Conservation (phyloP, 2,329 filamentous ascomycete genomes). For the Pyricularia grisea region DNA sequence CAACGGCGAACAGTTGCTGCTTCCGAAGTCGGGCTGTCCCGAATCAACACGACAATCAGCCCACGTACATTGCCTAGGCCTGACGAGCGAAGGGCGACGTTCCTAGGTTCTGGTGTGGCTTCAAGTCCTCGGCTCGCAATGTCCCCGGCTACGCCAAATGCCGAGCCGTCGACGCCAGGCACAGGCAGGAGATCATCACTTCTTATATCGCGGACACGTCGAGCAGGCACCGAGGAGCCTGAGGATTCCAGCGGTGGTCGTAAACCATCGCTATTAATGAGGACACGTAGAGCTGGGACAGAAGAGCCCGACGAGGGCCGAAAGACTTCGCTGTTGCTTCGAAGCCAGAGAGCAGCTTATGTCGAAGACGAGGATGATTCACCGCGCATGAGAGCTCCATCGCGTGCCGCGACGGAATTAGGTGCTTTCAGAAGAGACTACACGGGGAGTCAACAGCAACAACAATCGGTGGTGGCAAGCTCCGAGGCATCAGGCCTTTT, state of each 20-base stretch:
- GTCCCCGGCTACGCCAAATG: constrained; percentile 16
- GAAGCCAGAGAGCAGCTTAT: constrained; percentile 31
- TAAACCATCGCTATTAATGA: constrained; percentile 34
- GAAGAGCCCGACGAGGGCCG: constrained; percentile 41
- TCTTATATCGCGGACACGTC: constrained; percentile 28
- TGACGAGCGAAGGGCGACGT: constrained; percentile 41
- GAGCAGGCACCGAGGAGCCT: constrained; percentile 38
- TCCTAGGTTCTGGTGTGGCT: constrained; percentile 33
- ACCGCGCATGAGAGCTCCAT: constrained; percentile 42
- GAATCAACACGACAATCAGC: constrained; percentile 18
- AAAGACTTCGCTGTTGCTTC: constrained; percentile 32
- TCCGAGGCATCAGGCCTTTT: constrained; percentile 10
- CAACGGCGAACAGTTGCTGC: constrained; percentile 32
- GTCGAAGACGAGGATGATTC: constrained; percentile 40
- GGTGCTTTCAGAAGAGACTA: constrained; percentile 30
- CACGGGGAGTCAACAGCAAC: constrained; percentile 5
- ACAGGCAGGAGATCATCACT: constrained; percentile 45
- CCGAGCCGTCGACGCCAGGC: constrained; percentile 28
- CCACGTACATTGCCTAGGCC: constrained; percentile 37
- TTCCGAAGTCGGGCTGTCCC: constrained; percentile 27
- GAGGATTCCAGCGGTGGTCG: constrained; percentile 30
- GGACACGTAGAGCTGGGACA: constrained; percentile 33
- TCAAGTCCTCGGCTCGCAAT: constrained; percentile 32
- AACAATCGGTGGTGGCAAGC: neutral
- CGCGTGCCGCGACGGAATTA: constrained; percentile 48